These are phyloP conservation scores for Bassia scoparia DNA, from an alignment of 148 eudicot genomes.

Conservation along the genomic window DNA sequence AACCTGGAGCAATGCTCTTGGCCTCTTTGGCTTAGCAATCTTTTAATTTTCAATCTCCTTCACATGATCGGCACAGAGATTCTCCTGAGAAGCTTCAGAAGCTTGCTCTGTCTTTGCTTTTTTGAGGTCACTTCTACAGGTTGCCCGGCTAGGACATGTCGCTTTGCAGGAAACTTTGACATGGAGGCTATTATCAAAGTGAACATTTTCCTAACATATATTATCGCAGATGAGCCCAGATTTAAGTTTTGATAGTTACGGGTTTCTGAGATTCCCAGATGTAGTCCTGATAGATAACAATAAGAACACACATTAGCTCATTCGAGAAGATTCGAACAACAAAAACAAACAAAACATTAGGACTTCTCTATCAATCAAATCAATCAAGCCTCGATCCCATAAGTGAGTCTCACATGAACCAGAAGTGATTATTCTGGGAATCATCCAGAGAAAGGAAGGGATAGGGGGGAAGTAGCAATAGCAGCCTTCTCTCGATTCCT, in stretches of 20 bases:
- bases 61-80: slow-evolving; percentile 39
- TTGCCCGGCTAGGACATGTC: slow-evolving; percentile 37
- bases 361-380: no score
- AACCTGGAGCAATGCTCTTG: slow-evolving; percentile 59
- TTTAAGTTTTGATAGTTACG: slow-evolving; percentile 41
- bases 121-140: slow-evolving; percentile 30
- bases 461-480: neutral
- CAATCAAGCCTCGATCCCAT: no score
- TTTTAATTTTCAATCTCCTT: slow-evolving; percentile 67
- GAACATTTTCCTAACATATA: slow-evolving; percentile 65
- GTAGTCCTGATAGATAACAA: slow-evolving; percentile 45
- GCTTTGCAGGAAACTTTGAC: slow-evolving; percentile 39
- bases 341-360: neutral
- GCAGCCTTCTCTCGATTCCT: slow-evolving; percentile 47
- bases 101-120: slow-evolving; percentile 42
- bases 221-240: slow-evolving; percentile 43
- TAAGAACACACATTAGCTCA: slow-evolving; percentile 6
- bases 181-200: slow-evolving; percentile 22
- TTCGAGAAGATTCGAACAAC: neutral
- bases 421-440: no score
- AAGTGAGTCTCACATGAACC: no score
- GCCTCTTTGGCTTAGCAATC: slow-evolving; percentile 52
- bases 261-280: slow-evolving; percentile 60
- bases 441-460: no score
- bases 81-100: slow-evolving; percentile 24